Percentiles rank a stretch among this genome's conserved stretches.
Conservation (phyloP, 2,329 filamentous ascomycete species). For the Sporothrix pseudoabietina region DNA sequence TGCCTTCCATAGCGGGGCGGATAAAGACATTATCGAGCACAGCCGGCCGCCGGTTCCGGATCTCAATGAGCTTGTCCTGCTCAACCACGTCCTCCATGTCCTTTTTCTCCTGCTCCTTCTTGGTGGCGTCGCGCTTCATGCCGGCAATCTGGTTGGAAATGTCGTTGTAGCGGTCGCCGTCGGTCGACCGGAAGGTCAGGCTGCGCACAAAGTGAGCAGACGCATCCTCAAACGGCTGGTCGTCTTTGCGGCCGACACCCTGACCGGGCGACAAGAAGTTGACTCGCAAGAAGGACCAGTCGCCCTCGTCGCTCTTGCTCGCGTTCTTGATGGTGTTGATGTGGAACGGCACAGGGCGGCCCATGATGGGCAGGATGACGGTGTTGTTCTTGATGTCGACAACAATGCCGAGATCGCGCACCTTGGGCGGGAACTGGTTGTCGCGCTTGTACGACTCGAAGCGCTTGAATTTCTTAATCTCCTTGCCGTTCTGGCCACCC, state of each 20-base stretch:
- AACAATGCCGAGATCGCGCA: slow-evolving; percentile 84
- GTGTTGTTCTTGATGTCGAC: slow-evolving; percentile 90
- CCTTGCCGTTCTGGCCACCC: slow-evolving; percentile 81
- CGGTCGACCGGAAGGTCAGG: slow-evolving; percentile 89
- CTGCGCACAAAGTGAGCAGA: slow-evolving; percentile 94
- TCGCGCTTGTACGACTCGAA: slow-evolving; percentile 99
- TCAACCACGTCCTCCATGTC: slow-evolving; percentile 99
- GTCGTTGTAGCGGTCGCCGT: slow-evolving; percentile 84
- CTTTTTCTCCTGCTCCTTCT: slow-evolving; percentile 98
- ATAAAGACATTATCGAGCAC: slow-evolving; percentile 94
- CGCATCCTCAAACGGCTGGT: slow-evolving; percentile 96
- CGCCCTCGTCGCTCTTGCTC: slow-evolving; percentile 94
- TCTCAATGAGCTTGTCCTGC: slow-evolving; percentile 94
- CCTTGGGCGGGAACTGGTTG: slow-evolving; percentile 81
- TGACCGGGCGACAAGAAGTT: slow-evolving; percentile 97
- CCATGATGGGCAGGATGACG: slow-evolving; percentile 94
- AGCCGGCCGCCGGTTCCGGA: slow-evolving; percentile 76
- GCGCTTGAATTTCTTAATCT: slow-evolving; percentile 97
- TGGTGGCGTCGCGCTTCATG: slow-evolving; percentile 88
- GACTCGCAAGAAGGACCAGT: slow-evolving; percentile 91
- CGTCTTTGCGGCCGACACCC: slow-evolving; percentile 94
- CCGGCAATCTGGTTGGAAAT: slow-evolving; percentile 93
- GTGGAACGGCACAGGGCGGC: slow-evolving; percentile 94
- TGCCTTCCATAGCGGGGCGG: slow-evolving; percentile 91
- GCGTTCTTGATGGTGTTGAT: slow-evolving; percentile 98